Base-by-base conservation (phyloP, 495 filamentous ascomycete genomes). In the Penicillium psychrofluorescens region DNA sequence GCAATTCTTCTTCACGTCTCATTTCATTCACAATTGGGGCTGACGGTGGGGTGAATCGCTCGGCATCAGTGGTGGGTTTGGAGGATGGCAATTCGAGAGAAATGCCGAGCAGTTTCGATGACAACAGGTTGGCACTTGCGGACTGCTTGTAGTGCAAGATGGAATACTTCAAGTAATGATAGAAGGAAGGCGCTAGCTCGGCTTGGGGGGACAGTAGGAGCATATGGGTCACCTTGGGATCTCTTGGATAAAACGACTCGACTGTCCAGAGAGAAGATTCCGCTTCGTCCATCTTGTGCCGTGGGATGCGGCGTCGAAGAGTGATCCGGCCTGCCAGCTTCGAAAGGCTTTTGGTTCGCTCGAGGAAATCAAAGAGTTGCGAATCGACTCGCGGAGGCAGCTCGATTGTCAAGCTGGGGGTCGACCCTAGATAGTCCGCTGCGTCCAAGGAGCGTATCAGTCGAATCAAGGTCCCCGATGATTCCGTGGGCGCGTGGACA, bases 241-340 rank as follows among this genome's bases (percentile, higher is more conserved):
- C 67, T 6, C 71, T 60, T 8, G 89, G 88, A 70, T 85, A 95
- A 56, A 90, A 94, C 0, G 84, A 81, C 61, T 95, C 88, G 10
- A 92, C 64, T 30, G 86, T 81, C 43, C 80, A 78, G 12, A 84
- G 64, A 7, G 86, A 82, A 37, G 81, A 53, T 72, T 63, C 89
- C 72, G 43, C 81, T 70, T 51, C 75, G 70, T 35, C 72, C 76
- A 80, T 46, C 29, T 61, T 64, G 40, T 68, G 64, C 15, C 67
- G 68, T 7, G 73, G 67, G 27, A 94, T 80, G 22, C 82, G 85
- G 54, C 83, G 86, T 27, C 84, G 75, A n/a, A 95, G 64, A 4
- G 77, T 81, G 9, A 92, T 50, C 40, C 45, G 64, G 53, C 38
- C 66, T 61, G 45, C 49, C 12, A 64, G 51, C 13, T 65, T 57